Percentiles rank a stretch among this genome's conserved stretches.
Evolutionary conservation across 352 stramenopile species (phyloP).

Genomic region (Globisporangium yorkense): DNA sequence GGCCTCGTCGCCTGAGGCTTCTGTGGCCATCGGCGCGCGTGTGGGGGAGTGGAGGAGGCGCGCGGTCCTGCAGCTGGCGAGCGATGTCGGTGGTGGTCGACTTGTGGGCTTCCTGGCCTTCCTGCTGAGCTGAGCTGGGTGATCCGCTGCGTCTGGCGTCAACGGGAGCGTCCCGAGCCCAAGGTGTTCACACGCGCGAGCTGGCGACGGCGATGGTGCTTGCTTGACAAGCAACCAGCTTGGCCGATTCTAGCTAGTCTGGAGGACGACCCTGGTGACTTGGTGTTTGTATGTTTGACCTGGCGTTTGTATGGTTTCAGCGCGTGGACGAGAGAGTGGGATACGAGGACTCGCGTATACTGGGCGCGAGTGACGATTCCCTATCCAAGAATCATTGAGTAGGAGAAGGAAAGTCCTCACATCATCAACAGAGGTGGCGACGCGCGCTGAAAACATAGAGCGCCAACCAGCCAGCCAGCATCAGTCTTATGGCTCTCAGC

Average conservation of each 20-base stretch:
- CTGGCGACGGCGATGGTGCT: not conserved
- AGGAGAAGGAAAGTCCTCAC: not conserved
- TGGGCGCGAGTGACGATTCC: not conserved
- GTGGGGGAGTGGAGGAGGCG: not conserved
- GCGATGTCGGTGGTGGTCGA: no score
- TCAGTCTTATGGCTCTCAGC: no score
- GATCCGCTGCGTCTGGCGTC: no score
- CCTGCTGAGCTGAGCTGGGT: no score
- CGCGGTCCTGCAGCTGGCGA: no score
- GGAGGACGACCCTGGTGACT: not conserved
- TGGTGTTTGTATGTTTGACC: not conserved
- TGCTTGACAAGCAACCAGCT: not conserved
- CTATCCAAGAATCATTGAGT: not conserved
- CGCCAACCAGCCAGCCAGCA: no score
- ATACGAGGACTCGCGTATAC: not conserved
- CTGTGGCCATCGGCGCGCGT: not conserved
- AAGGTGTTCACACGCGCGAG: not conserved
- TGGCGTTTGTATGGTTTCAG: slow-evolving; percentile 1
- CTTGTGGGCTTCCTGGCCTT: no score
- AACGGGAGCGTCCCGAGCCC: no score
- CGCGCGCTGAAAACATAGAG: not conserved
- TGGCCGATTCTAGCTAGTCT: not conserved
- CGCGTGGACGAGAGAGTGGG: not conserved
- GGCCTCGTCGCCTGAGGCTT: slow-evolving; percentile 1
- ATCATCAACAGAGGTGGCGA: not conserved